phyloP scores from a whole-genome alignment of 352 stramenopile species.

The Globisporangium nunn region DNA sequence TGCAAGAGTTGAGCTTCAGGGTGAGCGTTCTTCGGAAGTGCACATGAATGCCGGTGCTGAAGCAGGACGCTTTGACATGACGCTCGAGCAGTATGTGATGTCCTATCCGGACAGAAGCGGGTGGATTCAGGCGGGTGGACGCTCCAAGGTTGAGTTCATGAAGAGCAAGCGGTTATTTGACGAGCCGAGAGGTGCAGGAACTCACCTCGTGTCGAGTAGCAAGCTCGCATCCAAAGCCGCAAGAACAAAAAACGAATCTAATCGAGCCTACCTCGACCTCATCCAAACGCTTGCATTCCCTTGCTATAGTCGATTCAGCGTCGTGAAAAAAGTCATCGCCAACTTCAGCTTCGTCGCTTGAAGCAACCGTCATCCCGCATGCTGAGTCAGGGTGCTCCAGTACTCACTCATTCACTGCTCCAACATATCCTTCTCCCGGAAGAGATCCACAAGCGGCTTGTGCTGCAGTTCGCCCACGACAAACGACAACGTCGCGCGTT shows the following conservation, averaged over 20 bases:
- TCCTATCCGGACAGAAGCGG: not conserved
- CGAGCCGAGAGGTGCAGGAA: too few species aligned
- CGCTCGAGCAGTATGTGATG: conserved; percentile 23
- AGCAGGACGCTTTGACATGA: conserved; percentile 6
- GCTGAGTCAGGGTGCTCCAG: not conserved
- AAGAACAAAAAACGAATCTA: not conserved
- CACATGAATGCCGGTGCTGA: not conserved
- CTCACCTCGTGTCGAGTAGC: too few species aligned
- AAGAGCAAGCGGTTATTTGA: too few species aligned
- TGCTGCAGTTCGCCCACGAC: conserved; percentile 78
- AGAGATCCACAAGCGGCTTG: conserved; percentile 59
- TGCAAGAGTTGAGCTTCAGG: too few species aligned
- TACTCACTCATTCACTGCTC: not conserved
- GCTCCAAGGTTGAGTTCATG: not conserved
- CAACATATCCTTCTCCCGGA: conserved; percentile 48
- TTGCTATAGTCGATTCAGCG: not conserved
- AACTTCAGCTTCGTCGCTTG: not conserved
- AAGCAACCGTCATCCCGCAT: too few species aligned
- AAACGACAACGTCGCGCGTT: conserved; percentile 64
- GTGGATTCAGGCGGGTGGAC: conserved; percentile 4
- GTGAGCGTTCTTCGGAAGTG: too few species aligned
- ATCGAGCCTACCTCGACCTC: not conserved
- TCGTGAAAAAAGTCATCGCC: not conserved
- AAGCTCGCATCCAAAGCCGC: too few species aligned
- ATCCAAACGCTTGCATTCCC: too few species aligned